A percentile compares a stretch with the other conserved stretches of the same genome.
Conservation (phyloP, 257 asterid genomes). For the Marsdenia floribunda region DNA sequence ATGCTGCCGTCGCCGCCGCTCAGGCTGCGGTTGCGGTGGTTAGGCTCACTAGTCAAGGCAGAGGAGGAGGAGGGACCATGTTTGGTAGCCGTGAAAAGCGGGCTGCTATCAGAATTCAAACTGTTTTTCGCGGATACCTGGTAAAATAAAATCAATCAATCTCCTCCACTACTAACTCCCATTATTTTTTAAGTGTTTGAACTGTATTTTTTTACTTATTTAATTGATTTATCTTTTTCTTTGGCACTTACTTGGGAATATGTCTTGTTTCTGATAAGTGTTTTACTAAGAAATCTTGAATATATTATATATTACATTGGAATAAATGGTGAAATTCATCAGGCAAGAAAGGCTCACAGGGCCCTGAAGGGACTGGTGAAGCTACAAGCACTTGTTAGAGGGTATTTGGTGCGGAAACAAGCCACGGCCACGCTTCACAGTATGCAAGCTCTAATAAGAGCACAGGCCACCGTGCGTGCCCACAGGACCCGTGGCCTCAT, state of each 20-base stretch:
- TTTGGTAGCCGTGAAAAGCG: slow-evolving; percentile 38
- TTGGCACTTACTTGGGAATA: background rate
- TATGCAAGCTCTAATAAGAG: slow-evolving; percentile 86
- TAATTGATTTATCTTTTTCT: background rate
- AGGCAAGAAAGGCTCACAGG: slow-evolving; percentile 88
- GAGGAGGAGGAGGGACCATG: slow-evolving; percentile 37
- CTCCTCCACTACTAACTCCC: too few relatives aligned
- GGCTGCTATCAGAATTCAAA: slow-evolving; percentile 70
- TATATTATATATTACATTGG: background rate
- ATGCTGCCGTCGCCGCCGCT: slow-evolving; percentile 75
- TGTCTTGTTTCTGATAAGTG: background rate
- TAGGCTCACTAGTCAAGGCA: slow-evolving; percentile 63
- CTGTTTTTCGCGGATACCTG: slow-evolving; percentile 65
- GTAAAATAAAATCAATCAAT: slow-evolving; percentile 21
- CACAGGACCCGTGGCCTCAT: slow-evolving; percentile 32
- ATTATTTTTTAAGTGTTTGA: too few relatives aligned
- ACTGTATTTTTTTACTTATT: background rate
- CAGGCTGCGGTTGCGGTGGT: slow-evolving; percentile 81
- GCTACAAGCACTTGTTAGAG: slow-evolving; percentile 70
- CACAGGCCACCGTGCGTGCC: slow-evolving; percentile 73
- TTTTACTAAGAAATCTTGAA: background rate
- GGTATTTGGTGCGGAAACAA: slow-evolving; percentile 70
- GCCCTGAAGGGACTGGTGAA: slow-evolving; percentile 81
- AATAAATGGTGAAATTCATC: slow-evolving; percentile 6
- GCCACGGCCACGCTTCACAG: slow-evolving; percentile 65